Evolutionary conservation across 148 eudicot species (phyloP).

Genomic region (Simmondsia chinensis): DNA sequence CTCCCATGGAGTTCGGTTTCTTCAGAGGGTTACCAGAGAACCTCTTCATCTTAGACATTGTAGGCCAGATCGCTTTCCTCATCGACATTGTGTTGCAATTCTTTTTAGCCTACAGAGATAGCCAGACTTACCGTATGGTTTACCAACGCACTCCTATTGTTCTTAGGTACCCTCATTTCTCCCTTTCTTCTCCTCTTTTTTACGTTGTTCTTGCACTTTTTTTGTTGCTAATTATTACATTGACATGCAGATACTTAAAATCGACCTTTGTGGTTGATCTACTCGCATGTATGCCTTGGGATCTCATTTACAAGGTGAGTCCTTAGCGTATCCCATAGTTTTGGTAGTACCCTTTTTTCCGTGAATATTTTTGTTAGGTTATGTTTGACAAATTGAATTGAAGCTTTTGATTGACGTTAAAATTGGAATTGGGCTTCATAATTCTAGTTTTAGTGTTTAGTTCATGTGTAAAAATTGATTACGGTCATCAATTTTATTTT

Average conservation of each 20-base stretch:
- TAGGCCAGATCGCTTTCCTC: conserved; percentile 75
- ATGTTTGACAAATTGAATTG: no score
- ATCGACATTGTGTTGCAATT: conserved; percentile 69
- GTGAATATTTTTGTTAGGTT: not conserved
- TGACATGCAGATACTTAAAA: conserved; percentile 60
- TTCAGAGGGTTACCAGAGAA: conserved; percentile 74
- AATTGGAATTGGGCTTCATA: no score
- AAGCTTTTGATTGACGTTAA: no score
- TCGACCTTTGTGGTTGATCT: conserved; percentile 67
- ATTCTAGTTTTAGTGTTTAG: no score
- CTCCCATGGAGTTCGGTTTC: conserved; percentile 96
- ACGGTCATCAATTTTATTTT: no score
- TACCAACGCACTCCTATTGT: conserved; percentile 57
- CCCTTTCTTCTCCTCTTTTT: conserved; percentile 1
- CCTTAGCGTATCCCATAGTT: not conserved
- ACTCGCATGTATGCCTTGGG: conserved; percentile 93
- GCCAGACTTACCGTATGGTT: conserved; percentile 62
- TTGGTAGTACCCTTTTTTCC: not conserved
- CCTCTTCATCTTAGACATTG: conserved; percentile 67
- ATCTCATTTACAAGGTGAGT: conserved; percentile 67
- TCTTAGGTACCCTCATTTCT: conserved; percentile 31
- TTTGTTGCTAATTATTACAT: not conserved
- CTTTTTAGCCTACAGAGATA: conserved; percentile 83
- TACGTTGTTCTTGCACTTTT: not conserved
- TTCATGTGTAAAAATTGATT: no score